Conservation (phyloP, 352 stramenopile species). For the Phytophthora citrophthora region DNA sequence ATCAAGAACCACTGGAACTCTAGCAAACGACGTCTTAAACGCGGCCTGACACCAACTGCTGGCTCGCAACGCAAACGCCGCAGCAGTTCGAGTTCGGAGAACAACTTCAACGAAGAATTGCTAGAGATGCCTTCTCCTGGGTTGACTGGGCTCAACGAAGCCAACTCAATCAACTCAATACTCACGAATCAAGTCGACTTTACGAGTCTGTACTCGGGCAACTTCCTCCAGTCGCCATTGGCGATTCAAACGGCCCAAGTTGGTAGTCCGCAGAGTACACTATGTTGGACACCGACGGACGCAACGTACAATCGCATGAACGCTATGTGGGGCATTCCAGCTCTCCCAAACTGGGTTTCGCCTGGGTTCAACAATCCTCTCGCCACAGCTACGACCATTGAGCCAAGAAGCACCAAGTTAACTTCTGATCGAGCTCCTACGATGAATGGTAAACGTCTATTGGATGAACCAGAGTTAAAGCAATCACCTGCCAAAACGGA, state of each 20-base stretch:
- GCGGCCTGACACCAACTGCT: slow-evolving; percentile 31
- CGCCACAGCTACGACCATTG: slow-evolving; percentile 50
- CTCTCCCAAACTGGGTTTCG: slow-evolving; percentile 27
- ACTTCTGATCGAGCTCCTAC: slow-evolving; percentile 36
- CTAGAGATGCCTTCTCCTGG: background rate
- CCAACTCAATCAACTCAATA: slow-evolving; percentile 23
- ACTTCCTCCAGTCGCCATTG: slow-evolving; percentile 37
- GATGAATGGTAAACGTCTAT: slow-evolving; percentile 44
- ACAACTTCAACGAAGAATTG: slow-evolving; percentile 7
- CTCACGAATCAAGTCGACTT: slow-evolving; percentile 33
- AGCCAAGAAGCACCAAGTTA: slow-evolving; percentile 54
- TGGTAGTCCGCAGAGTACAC: slow-evolving; percentile 16
- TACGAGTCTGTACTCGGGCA: slow-evolving; percentile 21
- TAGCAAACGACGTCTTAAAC: slow-evolving; percentile 78
- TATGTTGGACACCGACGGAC: slow-evolving; percentile 46
- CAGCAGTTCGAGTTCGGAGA: slow-evolving; percentile 3
- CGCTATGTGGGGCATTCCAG: slow-evolving; percentile 28
- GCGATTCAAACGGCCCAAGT: slow-evolving; percentile 31
- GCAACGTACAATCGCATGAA: slow-evolving; percentile 29
- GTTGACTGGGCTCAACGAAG: slow-evolving; percentile 2
- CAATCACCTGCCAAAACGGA: slow-evolving; percentile 3
- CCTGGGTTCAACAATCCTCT: slow-evolving; percentile 10
- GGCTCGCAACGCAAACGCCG: slow-evolving; percentile 28
- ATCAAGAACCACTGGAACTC: slow-evolving; percentile 95
- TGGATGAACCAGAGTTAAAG: slow-evolving; percentile 29